phyloP scores from a whole-genome alignment of 192 early-diverging fungal genomes.

The Backusella luteola region DNA sequence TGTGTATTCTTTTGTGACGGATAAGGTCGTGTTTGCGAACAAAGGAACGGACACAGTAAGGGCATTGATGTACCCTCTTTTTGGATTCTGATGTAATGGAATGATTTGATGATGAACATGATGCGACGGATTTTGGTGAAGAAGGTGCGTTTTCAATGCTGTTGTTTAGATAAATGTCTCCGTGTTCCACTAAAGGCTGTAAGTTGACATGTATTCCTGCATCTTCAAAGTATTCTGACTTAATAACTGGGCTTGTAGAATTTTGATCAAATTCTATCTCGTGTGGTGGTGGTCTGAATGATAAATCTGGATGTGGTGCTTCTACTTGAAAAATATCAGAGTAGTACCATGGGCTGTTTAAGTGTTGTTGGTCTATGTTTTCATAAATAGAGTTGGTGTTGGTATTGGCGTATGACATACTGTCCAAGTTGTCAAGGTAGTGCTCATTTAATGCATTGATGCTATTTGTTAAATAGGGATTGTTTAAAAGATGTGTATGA shows the following conservation, averaged over 20 bases:
- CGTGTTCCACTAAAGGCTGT: not conserved
- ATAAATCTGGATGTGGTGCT: not conserved
- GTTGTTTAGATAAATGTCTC: not conserved
- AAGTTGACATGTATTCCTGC: not conserved
- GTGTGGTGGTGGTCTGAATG: not conserved
- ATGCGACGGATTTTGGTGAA: not conserved
- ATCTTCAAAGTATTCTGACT: not conserved
- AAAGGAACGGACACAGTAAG: conserved; percentile 8
- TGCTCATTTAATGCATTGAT: not conserved
- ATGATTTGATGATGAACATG: not conserved
- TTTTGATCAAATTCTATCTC: not conserved
- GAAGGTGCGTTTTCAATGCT: not conserved
- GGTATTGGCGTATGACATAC: not conserved
- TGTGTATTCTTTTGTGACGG: conserved; percentile 14
- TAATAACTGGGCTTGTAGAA: not conserved
- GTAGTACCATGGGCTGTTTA: not conserved
- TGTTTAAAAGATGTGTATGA: not conserved
- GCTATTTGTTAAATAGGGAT: not conserved
- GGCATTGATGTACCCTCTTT: not conserved
- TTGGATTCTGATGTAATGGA: not conserved
- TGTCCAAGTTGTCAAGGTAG: not conserved
- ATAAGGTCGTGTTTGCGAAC: conserved; percentile 11
- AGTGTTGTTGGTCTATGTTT: not conserved
- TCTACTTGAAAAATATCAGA: not conserved
- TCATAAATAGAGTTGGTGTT: not conserved